Percentiles rank a stretch among this genome's conserved stretches.
Evolutionary conservation across 1,284 basidiomycete genomes (phyloP).

Genomic region (Trametes versicolor): DNA sequence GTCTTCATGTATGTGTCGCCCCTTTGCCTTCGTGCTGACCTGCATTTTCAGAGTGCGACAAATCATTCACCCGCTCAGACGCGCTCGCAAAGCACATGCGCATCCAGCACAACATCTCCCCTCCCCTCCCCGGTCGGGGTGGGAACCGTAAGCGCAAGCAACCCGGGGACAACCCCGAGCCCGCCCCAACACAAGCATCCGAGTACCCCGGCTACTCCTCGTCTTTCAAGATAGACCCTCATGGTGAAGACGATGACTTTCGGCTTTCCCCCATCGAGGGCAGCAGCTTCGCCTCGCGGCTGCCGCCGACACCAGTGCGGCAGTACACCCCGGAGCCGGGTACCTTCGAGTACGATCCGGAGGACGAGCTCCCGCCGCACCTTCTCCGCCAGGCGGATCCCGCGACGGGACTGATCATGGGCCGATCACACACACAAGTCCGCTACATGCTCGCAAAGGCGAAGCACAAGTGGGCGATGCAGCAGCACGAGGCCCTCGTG

Average conservation of each 20-base stretch:
- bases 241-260: conserved; percentile 42
- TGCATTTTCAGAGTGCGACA: conserved; percentile 80
- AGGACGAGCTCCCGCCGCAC: conserved; percentile 58
- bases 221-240: conserved; percentile 73
- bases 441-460: conserved; percentile 84
- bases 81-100: conserved; percentile 93
- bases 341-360: conserved; percentile 37
- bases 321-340: conserved; percentile 39
- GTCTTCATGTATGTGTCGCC: too few relatives aligned
- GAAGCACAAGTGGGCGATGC: conserved; percentile 68
- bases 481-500: conserved; percentile 68
- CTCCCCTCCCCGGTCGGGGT: conserved; percentile 76
- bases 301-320: conserved; percentile 26
- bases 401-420: conserved; percentile 64
- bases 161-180: conserved; percentile 44
- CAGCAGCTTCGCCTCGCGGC: conserved; percentile 28
- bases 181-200: conserved; percentile 30
- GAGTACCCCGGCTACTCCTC: conserved; percentile 52
- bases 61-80: conserved; percentile 92
- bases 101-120: conserved; percentile 82
- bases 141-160: conserved; percentile 70
- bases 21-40: neutral
- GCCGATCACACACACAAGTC: conserved; percentile 67
- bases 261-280: conserved; percentile 40
- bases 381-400: conserved; percentile 59